These are phyloP conservation scores for Plasmodium coatneyi DNA, from an alignment of 169 alveolate genomes.

Conservation along the genomic window DNA sequence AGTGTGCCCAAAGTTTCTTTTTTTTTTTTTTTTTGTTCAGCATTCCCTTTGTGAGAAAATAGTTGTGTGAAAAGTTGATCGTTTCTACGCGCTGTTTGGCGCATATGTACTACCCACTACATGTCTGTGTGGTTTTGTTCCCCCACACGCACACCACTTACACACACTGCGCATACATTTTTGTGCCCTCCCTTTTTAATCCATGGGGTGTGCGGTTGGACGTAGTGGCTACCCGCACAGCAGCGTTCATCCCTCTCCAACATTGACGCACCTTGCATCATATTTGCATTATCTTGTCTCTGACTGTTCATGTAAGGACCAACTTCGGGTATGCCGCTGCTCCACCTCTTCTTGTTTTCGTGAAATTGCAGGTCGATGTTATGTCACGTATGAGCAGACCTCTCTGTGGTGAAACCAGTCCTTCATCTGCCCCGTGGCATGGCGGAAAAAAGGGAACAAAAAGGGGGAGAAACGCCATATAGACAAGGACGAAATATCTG, in stretches of 20 bases:
- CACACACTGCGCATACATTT: not conserved
- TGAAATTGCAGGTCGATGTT: not conserved
- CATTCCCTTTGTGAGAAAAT: not conserved
- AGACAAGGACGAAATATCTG: not conserved
- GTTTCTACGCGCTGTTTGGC: not conserved
- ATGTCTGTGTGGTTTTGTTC: not conserved
- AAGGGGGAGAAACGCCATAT: not conserved
- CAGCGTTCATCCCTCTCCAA: not conserved
- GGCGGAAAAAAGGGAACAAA: not conserved
- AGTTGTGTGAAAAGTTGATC: not conserved
- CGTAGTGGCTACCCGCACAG: not conserved
- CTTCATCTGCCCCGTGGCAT: constrained; percentile 27
- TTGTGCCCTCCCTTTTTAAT: not conserved
- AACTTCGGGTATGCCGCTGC: not conserved
- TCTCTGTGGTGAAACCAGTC: constrained; percentile 70
- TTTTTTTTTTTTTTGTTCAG: not conserved
- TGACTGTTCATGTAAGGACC: not conserved
- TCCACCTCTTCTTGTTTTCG: constrained; percentile 15
- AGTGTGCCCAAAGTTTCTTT: not conserved
- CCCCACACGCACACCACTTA: not conserved
- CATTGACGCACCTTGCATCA: not conserved
- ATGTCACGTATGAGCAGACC: constrained; percentile 34
- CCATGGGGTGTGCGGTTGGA: not conserved
- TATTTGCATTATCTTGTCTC: not conserved
- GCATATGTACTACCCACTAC: not conserved